phyloP scores from a whole-genome alignment of 1,139 yeast species.

The Yamadazyma siamensis region DNA sequence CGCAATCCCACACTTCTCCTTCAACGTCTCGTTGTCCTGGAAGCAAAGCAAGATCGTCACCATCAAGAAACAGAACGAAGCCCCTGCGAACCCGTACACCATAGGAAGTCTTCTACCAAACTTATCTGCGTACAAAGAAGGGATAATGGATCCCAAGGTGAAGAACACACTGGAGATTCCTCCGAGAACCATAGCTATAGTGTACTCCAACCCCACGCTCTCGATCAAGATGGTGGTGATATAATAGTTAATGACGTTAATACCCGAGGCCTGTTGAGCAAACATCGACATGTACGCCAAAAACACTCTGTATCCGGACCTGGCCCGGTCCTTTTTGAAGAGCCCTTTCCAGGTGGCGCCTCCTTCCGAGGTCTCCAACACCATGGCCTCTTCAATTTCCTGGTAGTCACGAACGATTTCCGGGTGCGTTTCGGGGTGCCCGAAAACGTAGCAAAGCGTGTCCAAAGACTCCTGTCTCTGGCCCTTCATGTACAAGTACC shows the following conservation, averaged over 20 bases:
- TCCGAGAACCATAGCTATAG: slow-evolving; percentile 63
- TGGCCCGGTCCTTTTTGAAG: slow-evolving; percentile 8
- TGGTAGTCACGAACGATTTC: slow-evolving; percentile 6
- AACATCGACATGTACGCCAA: slow-evolving; percentile 50
- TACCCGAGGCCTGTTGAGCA: slow-evolving; percentile 63
- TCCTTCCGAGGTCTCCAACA: slow-evolving; percentile 9
- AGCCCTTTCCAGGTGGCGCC: slow-evolving; percentile 10
- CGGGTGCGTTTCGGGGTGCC: slow-evolving; percentile 6
- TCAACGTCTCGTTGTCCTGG: slow-evolving; percentile 2
- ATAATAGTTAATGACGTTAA: slow-evolving; percentile 77
- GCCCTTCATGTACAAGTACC: slow-evolving; percentile 43
- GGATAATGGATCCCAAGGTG: slow-evolving; percentile 61
- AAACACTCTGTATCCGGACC: slow-evolving; percentile 47
- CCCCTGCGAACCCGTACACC: slow-evolving; percentile 43
- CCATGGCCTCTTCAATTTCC: slow-evolving; percentile 12
- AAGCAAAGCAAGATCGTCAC: slow-evolving; percentile 10
- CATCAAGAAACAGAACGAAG: slow-evolving; percentile 12
- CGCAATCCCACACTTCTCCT: slow-evolving; percentile 7
- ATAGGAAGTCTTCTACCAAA: slow-evolving; percentile 70
- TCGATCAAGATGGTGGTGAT: slow-evolving; percentile 68
- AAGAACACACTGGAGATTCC: slow-evolving; percentile 45
- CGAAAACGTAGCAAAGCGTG: slow-evolving; percentile 13
- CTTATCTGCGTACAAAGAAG: slow-evolving; percentile 60
- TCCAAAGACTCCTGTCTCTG: slow-evolving; percentile 32
- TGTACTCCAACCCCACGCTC: slow-evolving; percentile 56